Percentiles rank a stretch among this genome's conserved stretches.
These are phyloP conservation scores for Hyphopichia khmerensis DNA, from an alignment of 1,139 yeast species.

Conservation along the genomic window DNA sequence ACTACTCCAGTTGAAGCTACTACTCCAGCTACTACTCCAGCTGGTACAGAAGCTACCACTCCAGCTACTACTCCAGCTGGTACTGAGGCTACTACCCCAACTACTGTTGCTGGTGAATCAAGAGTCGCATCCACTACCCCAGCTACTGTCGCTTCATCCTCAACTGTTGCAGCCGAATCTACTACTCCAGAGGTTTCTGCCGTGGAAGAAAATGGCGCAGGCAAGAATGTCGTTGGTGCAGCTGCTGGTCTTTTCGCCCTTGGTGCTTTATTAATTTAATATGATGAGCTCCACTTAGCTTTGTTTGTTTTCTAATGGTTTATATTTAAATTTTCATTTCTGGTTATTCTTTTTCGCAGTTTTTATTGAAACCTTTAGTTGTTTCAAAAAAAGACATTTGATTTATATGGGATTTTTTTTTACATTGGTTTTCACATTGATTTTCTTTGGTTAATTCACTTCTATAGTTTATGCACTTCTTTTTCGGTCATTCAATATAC, in stretches of 20 bases:
- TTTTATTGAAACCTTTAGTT: too few species aligned
- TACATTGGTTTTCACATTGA: too few species aligned
- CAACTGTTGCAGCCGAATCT: too few species aligned
- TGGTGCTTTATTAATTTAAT: slow-evolving; percentile 1
- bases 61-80: slow-evolving; percentile 10
- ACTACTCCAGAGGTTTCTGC: not conserved
- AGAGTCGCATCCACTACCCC: too few species aligned
- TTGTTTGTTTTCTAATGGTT: not conserved
- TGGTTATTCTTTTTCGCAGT: too few species aligned
- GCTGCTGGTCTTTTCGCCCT: slow-evolving; percentile 2
- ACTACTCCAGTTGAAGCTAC: slow-evolving; percentile 3
- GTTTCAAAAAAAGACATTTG: too few species aligned
- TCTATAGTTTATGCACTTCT: too few species aligned
- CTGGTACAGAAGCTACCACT: slow-evolving; percentile 2
- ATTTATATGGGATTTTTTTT: too few species aligned
- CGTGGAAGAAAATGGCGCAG: slow-evolving; percentile 1
- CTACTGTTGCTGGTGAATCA: slow-evolving; percentile 11
- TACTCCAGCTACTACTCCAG: slow-evolving; percentile 10
- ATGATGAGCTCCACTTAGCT: not conserved
- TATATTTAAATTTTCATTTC: not conserved
- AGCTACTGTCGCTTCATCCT: too few species aligned
- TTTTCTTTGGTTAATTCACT: not conserved
- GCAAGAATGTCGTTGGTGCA: not conserved
- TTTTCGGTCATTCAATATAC: too few species aligned
- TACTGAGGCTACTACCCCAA: slow-evolving; percentile 8